Evolutionary conservation across 208 protist species (phyloP).

Genomic region (Naegleria fowleri): DNA sequence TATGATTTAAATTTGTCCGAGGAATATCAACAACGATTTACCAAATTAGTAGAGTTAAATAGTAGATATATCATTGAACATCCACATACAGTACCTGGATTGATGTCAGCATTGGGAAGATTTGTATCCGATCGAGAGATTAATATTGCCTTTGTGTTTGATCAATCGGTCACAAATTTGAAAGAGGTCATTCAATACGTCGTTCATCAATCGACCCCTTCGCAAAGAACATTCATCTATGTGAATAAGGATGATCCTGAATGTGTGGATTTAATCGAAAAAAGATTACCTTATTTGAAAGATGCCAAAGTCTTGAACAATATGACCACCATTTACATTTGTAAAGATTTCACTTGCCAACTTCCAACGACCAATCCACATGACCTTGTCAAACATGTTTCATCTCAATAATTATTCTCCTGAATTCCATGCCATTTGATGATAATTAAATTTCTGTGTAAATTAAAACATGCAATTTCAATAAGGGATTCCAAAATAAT

Average conservation of each 20-base stretch:
- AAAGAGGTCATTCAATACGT: background rate
- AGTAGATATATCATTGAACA: background rate
- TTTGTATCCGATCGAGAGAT: background rate
- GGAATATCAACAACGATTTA: background rate
- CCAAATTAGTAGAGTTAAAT: background rate
- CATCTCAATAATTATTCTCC: no score
- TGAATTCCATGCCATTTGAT: no score
- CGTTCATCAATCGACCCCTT: background rate
- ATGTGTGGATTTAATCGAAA: background rate
- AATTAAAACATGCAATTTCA: no score
- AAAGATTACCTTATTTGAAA: background rate
- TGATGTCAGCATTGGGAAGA: background rate
- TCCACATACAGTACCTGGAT: background rate
- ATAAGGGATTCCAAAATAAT: no score
- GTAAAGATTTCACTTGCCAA: background rate
- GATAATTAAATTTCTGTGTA: no score
- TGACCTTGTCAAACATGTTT: no score
- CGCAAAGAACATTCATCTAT: background rate
- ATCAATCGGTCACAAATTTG: background rate
- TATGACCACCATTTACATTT: background rate
- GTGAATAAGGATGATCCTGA: background rate
- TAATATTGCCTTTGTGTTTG: background rate
- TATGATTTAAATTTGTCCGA: background rate
- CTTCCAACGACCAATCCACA: background rate
- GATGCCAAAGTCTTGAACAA: background rate